Percentiles rank a stretch among this genome's conserved stretches.
These are phyloP conservation scores for Moesziomyces sp. DNA, from an alignment of 1,284 basidiomycete genomes.

Conservation along the genomic window DNA sequence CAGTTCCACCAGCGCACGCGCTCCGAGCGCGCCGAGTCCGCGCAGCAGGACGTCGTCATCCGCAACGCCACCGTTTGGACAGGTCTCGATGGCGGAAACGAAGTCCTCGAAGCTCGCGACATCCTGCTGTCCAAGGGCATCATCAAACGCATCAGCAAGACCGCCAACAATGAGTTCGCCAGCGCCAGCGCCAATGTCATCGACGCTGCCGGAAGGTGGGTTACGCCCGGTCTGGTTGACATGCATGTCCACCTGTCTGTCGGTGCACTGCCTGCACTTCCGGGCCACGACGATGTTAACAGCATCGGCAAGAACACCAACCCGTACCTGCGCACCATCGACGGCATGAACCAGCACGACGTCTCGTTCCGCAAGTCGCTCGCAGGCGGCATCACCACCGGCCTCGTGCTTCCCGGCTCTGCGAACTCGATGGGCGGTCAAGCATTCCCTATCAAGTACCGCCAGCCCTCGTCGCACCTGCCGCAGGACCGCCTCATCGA, in stretches of 20 bases:
- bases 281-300: conserved; percentile 73
- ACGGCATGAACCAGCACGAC: conserved; percentile 76
- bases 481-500: conserved; percentile 56
- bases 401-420: conserved; percentile 75
- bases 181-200: conserved; percentile 15
- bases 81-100: conserved; percentile 76
- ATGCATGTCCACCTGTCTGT: conserved; percentile 81
- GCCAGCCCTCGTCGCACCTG: conserved; percentile 38
- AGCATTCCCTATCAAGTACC: conserved; percentile 76
- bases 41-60: conserved; percentile 74
- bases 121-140: conserved; percentile 70
- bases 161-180: conserved; percentile 6
- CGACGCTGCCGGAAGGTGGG: conserved; percentile 55
- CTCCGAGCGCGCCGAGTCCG: conserved; percentile 79
- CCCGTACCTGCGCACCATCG: conserved; percentile 76
- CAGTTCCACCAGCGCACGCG: conserved; percentile 73
- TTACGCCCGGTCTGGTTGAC: conserved; percentile 74
- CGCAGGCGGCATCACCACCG: conserved; percentile 77
- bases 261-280: conserved; percentile 28
- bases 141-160: conserved; percentile 67
- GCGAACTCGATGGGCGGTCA: conserved; percentile 77
- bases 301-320: conserved; percentile 71
- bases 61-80: conserved; percentile 84
- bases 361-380: conserved; percentile 73
- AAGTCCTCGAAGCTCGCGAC: conserved; percentile 72